Percentiles rank a stretch among this genome's conserved stretches.
phyloP scores from a whole-genome alignment of 2,329 filamentous ascomycete genomes.

The Dendrostoma leiphaemia region DNA sequence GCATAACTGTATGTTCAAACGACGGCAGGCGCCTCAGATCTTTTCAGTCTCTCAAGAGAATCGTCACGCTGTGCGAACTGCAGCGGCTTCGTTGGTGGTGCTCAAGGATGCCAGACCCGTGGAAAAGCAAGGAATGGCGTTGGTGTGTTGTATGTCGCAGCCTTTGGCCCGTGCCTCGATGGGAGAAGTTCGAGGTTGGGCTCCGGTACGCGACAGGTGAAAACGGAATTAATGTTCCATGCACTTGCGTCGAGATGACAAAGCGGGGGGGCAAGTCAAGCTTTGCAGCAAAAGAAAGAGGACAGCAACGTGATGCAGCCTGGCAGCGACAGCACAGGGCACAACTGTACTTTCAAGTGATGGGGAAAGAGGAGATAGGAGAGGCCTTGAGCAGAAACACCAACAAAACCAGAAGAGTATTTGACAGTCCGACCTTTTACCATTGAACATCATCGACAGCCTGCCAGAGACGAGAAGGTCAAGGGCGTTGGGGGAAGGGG shows the following conservation, averaged over 20 bases:
- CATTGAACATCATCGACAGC: slow-evolving; percentile 43
- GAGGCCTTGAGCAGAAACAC: slow-evolving; percentile 25
- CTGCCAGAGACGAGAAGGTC: slow-evolving; percentile 5
- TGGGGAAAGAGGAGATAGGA: slow-evolving; percentile 22
- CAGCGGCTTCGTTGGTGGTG: slow-evolving; percentile 45
- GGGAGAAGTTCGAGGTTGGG: slow-evolving; percentile 40
- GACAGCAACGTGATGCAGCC: slow-evolving; percentile 5
- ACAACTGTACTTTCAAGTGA: slow-evolving; percentile 9
- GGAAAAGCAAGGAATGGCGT: slow-evolving; percentile 5
- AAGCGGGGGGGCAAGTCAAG: slow-evolving; percentile 19
- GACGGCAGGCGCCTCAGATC: slow-evolving; percentile 60
- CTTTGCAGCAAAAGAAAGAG: slow-evolving; percentile 18
- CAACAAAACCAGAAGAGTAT: slow-evolving; percentile 37
- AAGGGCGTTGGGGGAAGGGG: not conserved
- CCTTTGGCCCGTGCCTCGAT: slow-evolving; percentile 59
- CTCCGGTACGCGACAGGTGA: slow-evolving; percentile 49
- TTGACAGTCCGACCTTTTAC: slow-evolving; percentile 47
- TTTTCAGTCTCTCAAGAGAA: slow-evolving; percentile 63
- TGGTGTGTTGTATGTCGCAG: slow-evolving; percentile 47
- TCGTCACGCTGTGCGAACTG: slow-evolving; percentile 47
- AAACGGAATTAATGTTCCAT: slow-evolving; percentile 18
- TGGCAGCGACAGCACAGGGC: slow-evolving; percentile 8
- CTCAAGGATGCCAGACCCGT: slow-evolving; percentile 13
- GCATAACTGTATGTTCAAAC: slow-evolving; percentile 19
- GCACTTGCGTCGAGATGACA: slow-evolving; percentile 7